Percentiles rank a stretch among this genome's conserved stretches.
Conservation (phyloP, 768 basidiomycete genomes). For the Amanita pseudoporphyria region DNA sequence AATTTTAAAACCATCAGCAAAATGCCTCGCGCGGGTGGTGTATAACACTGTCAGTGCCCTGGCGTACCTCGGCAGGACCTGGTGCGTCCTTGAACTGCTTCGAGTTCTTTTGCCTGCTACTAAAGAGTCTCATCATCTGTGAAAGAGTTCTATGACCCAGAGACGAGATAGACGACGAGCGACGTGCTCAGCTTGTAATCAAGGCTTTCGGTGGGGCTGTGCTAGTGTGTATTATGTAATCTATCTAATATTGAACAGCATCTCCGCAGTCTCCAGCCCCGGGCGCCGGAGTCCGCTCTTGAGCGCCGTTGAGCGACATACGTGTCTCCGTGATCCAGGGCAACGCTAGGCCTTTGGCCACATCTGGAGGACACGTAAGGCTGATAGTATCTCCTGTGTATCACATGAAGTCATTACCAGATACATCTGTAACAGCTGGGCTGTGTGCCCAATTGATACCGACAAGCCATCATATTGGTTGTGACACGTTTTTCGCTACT, state of each 20-base stretch:
- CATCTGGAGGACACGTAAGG: constrained; percentile 33
- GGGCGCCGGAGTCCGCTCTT: too few relatives aligned
- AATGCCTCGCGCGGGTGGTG: too few relatives aligned
- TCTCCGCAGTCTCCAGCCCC: constrained; percentile 34
- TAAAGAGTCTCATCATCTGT: constrained; percentile 54
- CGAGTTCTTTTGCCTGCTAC: constrained; percentile 30
- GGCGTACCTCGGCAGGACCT: constrained; percentile 18
- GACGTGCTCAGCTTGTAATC: neutral
- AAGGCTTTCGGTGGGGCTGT: too few relatives aligned
- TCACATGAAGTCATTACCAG: too few relatives aligned
- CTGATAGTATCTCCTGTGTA: too few relatives aligned
- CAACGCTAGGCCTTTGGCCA: too few relatives aligned
- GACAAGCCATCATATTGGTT: too few relatives aligned
- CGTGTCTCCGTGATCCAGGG: constrained; percentile 67
- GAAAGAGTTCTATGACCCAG: too few relatives aligned
- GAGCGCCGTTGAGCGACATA: too few relatives aligned
- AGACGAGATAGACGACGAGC: neutral
- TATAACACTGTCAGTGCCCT: too few relatives aligned
- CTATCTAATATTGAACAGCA: constrained; percentile 19
- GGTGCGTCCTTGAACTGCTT: constrained; percentile 25
- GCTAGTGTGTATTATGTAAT: constrained; percentile 5
- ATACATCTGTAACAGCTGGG: constrained; percentile 64
- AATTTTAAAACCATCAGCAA: too few relatives aligned
- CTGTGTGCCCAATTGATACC: constrained; percentile 69
- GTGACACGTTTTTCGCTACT: too few relatives aligned